Evolutionary conservation across 352 stramenopile genomes (phyloP), one percentile per base, ranked within the genome.

Genomic region (Phytopythium mirpurense): DNA sequence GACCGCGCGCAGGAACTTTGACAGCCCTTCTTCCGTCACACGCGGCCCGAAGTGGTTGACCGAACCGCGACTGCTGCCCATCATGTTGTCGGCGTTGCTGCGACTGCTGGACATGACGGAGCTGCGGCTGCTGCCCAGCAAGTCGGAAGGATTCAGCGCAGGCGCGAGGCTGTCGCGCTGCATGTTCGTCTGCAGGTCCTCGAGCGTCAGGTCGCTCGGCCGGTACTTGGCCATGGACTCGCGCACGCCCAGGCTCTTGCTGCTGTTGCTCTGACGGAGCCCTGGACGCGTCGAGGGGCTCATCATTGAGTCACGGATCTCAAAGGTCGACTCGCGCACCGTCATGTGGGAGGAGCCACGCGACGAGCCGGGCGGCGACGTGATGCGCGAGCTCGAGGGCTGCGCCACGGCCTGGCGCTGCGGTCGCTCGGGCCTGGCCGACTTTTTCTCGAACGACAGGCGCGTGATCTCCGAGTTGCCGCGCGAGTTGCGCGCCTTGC

Each of bases 141-240:
- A 35, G 31, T 64, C 56, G 15, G 32, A 14, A 5, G 57, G 12
- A 16, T 62, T 38, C 21, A 54, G 43, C 18, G 45, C 62, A 7
- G 65, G 59, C 2, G 76, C 74, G 32, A 90, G 70, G 54, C 68
- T 83, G 57, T 90, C 77, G 34, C 79, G 79, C 64, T 74, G 56
- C 44, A 86, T 63, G 23, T 63, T 68, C 3, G 52, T 65, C 63
- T 62, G 72, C 41, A 85, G 51, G 32, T 88, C 70, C 32, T 68
- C 54, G 3, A 65, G 35, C 62, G 76, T 80, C 9, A 90, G 43
- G 37, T 90, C 77, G 34, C 76, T 90, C 3, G 79, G 79, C 18
- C 76, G 76, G 54, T 88, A 88, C 32, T 74, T 71, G 64, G 86
- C 75, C 72, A 88, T 90, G 45, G 74, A 86, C 27, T 88, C 79